Evolutionary conservation across 192 early-diverging fungal species (phyloP).

Genomic region (Podila epigama): DNA sequence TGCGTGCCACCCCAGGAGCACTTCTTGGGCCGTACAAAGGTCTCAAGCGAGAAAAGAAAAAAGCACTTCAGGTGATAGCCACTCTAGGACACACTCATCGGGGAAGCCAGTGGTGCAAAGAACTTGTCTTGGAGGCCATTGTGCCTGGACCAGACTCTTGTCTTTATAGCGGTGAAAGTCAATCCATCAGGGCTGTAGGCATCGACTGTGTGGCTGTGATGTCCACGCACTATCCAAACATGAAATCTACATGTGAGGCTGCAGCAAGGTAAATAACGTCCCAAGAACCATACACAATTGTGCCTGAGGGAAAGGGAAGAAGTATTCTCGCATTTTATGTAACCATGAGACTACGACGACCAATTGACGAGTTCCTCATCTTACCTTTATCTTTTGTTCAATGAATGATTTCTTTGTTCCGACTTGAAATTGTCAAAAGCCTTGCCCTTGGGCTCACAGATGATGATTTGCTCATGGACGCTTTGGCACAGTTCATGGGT

Average conservation of each 20-base stretch:
- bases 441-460: background rate
- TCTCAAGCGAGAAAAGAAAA: conserved; percentile 9
- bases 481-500: background rate
- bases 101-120: conserved; percentile 7
- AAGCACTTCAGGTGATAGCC: conserved; percentile 36
- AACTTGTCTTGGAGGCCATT: conserved; percentile 10
- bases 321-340: background rate
- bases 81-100: conserved; percentile 9
- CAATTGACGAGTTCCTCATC: no score
- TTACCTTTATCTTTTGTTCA: background rate
- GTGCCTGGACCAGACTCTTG: background rate
- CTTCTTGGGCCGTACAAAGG: conserved; percentile 19
- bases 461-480: background rate
- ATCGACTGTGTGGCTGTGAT: conserved; percentile 21
- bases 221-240: conserved; percentile 10
- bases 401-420: no score
- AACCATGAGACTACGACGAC: background rate
- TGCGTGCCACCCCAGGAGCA: conserved; percentile 3
- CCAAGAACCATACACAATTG: no score
- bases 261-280: conserved; percentile 9
- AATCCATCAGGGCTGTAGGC: background rate
- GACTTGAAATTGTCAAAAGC: background rate
- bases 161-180: background rate
- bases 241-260: background rate
- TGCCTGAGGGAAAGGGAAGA: no score